A percentile compares a stretch with the other conserved stretches of the same genome.
phyloP scores from a whole-genome alignment of 78 protist species.

The Paratrimastix pyriformis region DNA sequence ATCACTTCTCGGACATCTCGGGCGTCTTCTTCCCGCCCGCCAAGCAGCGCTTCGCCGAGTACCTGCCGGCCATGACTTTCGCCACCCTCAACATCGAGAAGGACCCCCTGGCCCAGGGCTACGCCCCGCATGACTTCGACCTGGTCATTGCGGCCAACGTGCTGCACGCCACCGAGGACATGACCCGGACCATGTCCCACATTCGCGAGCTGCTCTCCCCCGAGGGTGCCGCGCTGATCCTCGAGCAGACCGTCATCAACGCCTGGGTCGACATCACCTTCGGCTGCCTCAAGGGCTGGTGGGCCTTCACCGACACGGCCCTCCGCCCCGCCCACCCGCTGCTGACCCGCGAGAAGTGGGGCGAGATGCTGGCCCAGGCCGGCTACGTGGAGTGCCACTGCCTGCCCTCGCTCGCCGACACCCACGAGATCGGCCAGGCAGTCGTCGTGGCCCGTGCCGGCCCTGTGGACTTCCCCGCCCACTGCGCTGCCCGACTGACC shows the following conservation, averaged over 20 bases:
- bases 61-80: not conserved
- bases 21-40: not conserved
- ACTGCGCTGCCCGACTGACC: too few relatives aligned
- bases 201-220: not conserved
- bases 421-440: too few relatives aligned
- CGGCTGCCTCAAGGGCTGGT: not conserved
- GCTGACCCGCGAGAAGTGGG: not conserved
- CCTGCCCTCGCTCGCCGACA: too few relatives aligned
- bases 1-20: not conserved
- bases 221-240: not conserved
- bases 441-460: too few relatives aligned
- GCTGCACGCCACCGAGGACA: conserved; percentile 5
- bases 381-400: too few relatives aligned
- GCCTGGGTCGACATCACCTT: not conserved
- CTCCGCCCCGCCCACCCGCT: conserved; percentile 1
- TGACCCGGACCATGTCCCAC: not conserved
- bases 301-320: not conserved
- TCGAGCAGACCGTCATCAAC: not conserved
- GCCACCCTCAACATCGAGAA: not conserved
- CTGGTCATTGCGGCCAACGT: conserved; percentile 12
- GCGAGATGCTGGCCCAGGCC: not conserved
- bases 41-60: not conserved
- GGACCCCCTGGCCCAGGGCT: not conserved
- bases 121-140: not conserved
- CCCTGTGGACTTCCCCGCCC: too few relatives aligned